Conservation (phyloP, 352 stramenopile species). For the Phytophthora rubi region DNA sequence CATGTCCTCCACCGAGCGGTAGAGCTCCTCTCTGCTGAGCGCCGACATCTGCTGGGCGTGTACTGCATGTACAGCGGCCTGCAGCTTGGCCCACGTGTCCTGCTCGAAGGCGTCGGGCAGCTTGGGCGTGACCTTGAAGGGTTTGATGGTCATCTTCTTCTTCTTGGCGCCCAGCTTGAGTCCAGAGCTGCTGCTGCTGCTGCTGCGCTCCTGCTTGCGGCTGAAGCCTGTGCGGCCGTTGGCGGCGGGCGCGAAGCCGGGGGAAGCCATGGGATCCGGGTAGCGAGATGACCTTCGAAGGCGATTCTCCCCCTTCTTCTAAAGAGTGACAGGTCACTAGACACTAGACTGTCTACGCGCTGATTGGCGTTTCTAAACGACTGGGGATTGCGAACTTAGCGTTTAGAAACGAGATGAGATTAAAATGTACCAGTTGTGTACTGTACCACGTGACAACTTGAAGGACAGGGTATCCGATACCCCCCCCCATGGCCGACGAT, state of each 20-base stretch:
- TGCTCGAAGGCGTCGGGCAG: slow-evolving; percentile 80
- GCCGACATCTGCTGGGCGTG: slow-evolving; percentile 70
- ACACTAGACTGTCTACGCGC: neutral
- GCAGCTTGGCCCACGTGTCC: slow-evolving; percentile 77
- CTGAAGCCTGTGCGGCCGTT: slow-evolving; percentile 35
- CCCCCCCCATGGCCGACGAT: neutral
- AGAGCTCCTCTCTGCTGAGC: slow-evolving; percentile 84
- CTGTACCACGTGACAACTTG: slow-evolving; percentile 4
- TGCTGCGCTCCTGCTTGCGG: slow-evolving; percentile 37
- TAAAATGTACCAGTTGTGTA: neutral
- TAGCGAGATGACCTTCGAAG: neutral
- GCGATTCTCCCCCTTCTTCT: neutral
- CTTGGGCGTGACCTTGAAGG: slow-evolving; percentile 81
- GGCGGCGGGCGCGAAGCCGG: slow-evolving; percentile 26
- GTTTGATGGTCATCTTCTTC: slow-evolving; percentile 90
- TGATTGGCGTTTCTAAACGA: neutral
- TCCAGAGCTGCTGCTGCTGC: slow-evolving; percentile 20
- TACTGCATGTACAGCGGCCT: slow-evolving; percentile 68
- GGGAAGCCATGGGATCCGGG: slow-evolving; percentile 33
- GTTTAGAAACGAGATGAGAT: neutral
- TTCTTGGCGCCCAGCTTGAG: slow-evolving; percentile 40
- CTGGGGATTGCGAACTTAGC: neutral
- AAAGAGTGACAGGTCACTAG: slow-evolving; percentile 7
- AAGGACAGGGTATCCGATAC: neutral
- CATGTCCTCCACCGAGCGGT: slow-evolving; percentile 87